These are phyloP conservation scores for Phylloporus sp. DNA, from an alignment of 768 basidiomycete genomes.

Conservation along the genomic window DNA sequence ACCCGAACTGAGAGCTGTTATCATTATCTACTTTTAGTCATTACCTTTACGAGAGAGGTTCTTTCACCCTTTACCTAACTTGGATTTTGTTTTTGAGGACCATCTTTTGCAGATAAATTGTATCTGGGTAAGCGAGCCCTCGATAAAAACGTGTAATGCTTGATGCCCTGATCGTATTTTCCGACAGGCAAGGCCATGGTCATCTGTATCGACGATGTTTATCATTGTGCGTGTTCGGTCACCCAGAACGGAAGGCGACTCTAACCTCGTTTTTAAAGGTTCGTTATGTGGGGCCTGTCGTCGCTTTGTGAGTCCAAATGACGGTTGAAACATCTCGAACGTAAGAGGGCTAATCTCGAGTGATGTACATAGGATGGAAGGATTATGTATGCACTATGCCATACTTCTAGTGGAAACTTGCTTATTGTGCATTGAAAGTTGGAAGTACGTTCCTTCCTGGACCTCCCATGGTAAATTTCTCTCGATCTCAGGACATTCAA, in stretches of 20 bases:
- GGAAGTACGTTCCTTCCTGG: constrained; percentile 18
- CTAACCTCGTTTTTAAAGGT: too few species aligned
- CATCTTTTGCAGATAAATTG: constrained; percentile 8
- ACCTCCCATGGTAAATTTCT: constrained; percentile 5
- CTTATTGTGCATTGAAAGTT: constrained; percentile 9
- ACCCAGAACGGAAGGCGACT: too few species aligned
- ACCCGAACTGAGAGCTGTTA: too few species aligned
- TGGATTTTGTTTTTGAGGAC: neutral
- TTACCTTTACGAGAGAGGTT: neutral
- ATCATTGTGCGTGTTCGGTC: too few species aligned
- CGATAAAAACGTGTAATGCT: too few species aligned
- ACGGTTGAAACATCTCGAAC: neutral
- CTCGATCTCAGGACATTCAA: neutral
- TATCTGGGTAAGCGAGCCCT: too few species aligned
- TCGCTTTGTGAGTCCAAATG: neutral
- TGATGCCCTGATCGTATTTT: too few species aligned
- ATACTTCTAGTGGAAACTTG: neutral
- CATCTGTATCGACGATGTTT: too few species aligned
- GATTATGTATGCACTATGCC: constrained; percentile 5
- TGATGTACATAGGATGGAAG: neutral
- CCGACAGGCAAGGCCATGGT: too few species aligned
- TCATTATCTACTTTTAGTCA: too few species aligned
- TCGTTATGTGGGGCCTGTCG: too few species aligned
- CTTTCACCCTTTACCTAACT: neutral
- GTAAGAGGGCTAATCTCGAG: neutral